Evolutionary conservation across 345 rosid species (phyloP), one percentile per base, ranked within the genome.

Genomic region (Barbarea vulgaris): DNA sequence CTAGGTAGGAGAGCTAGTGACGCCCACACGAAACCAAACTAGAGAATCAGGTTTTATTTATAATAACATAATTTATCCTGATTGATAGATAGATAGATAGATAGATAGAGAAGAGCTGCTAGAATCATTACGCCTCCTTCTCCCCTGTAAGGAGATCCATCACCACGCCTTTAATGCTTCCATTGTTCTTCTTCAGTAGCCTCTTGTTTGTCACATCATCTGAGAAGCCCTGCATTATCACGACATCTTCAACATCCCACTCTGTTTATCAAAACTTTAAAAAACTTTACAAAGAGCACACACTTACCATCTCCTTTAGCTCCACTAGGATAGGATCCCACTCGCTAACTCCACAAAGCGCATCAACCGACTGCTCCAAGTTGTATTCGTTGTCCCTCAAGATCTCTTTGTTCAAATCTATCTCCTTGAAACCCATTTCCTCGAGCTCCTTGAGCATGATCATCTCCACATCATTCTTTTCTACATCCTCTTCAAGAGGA

Each of bases 401-500:
- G 21, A 91, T 73, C 84, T 90, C 94, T 86, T 88, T 92, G 88
- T 96, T 91, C 85, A 90, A 48, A 80, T 88, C 90, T 14, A 88
- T 80, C 85, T 89, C 90, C 86, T 85, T 90, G 85, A 95, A 92
- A 50, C 99, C 99, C 99, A 95, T 95, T 55, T 86, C 89, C 74
- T 87, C 93, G 0, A 93, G 94, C 73, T 93, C 97, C 83, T 82
- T 89, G 13, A 93, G 93, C 41, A 93, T 90, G 4, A 66, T 52
- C 67, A 50, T 52, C 88, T 88, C 96, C 14, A 82, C 69, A 14
- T 41, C 76, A 46, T 71, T 69, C 39, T 74, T 75, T 21, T 68
- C 79, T 28, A 51, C 4, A 67, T 67, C 74, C 44, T 60, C 74
- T 30, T 65, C 18, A 50, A 39, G 48, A 55, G 72, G 56, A 30